These are phyloP conservation scores for Fusarium sulawesiense DNA, from an alignment of 2,329 filamentous ascomycete species.

Conservation along the genomic window DNA sequence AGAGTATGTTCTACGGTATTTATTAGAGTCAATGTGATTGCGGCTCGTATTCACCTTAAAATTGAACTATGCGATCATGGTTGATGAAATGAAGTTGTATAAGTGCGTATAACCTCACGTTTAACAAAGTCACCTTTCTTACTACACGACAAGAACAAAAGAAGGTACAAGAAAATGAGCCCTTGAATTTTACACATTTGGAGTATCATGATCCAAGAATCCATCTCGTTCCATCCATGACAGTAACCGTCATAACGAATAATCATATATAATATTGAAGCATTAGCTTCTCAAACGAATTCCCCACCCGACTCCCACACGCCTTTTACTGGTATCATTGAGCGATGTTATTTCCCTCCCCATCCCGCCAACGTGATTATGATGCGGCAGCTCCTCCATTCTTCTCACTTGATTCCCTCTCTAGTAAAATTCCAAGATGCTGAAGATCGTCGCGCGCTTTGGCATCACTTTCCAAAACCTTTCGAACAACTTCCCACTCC, in stretches of 20 bases:
- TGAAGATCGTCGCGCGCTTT: constrained; percentile 71
- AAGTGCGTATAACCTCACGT: background rate
- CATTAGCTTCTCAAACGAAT: background rate
- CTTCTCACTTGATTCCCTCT: constrained; percentile 56
- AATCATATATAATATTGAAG: constrained; percentile 1
- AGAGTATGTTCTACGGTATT: background rate
- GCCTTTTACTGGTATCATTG: constrained; percentile 7
- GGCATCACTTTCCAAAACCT: constrained; percentile 74
- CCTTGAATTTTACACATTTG: background rate
- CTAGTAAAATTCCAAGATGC: constrained; percentile 66
- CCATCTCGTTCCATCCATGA: constrained; percentile 9
- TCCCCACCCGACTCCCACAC: constrained; percentile 18
- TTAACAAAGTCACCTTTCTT: background rate
- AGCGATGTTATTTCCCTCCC: background rate
- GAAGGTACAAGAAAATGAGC: background rate
- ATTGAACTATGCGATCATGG: background rate
- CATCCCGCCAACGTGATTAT: constrained; percentile 13
- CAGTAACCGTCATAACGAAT: background rate
- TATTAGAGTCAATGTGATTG: background rate
- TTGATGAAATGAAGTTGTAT: background rate
- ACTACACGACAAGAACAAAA: background rate
- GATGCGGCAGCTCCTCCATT: constrained; percentile 21
- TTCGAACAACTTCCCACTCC: constrained; percentile 79
- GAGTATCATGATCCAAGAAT: constrained; percentile 28
- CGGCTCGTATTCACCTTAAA: background rate